These are phyloP conservation scores for Chloranthus sessilifolius DNA, from an alignment of 164 flowering plant species.

Conservation along the genomic window DNA sequence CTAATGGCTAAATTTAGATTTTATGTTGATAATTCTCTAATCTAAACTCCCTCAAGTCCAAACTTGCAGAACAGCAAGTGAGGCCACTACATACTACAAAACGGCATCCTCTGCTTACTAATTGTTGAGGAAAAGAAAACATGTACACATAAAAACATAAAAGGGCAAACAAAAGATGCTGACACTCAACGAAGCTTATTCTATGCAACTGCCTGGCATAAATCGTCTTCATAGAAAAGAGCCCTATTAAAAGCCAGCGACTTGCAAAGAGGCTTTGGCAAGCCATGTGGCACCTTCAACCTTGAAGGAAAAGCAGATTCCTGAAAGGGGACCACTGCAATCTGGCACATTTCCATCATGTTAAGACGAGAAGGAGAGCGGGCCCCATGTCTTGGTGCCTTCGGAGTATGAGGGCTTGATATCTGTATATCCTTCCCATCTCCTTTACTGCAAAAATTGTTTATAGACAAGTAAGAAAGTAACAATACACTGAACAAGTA, in stretches of 20 bases:
- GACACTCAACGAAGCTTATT: constrained; percentile 63
- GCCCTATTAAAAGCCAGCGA: constrained; percentile 74
- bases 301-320: constrained; percentile 57
- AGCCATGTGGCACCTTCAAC: constrained; percentile 53
- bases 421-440: constrained; percentile 38
- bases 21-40: no score
- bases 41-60: no score
- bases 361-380: constrained; percentile 71
- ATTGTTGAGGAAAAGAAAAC: no score
- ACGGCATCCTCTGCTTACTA: no score
- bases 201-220: constrained; percentile 96
- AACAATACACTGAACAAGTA: neutral
- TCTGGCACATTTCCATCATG: constrained; percentile 52
- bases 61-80: no score
- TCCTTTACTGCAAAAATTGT: constrained; percentile 44
- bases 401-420: constrained; percentile 71
- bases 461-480: neutral
- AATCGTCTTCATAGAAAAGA: constrained; percentile 82
- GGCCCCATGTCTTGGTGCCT: constrained; percentile 76
- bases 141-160: constrained; percentile 40
- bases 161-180: constrained; percentile 11
- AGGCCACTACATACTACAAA: no score
- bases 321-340: constrained; percentile 77
- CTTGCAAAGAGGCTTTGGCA: constrained; percentile 57
- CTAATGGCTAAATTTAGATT: no score